Percentiles rank a stretch among this genome's conserved stretches.
Conservation (phyloP, 23 red algal species). For the Gracilaria gracilis region DNA sequence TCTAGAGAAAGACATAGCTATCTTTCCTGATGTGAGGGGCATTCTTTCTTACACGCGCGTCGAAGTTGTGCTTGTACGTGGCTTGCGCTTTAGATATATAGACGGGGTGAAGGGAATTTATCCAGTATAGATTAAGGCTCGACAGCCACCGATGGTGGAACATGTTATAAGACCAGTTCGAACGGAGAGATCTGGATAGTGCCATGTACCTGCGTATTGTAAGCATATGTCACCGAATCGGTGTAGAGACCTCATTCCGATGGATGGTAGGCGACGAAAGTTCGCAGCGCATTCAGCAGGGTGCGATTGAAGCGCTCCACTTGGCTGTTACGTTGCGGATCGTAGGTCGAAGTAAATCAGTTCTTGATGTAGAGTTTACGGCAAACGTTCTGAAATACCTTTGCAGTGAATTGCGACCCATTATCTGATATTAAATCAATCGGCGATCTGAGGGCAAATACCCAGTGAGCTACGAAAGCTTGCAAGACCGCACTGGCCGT, state of each 20-base stretch:
- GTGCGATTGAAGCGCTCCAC: slow-evolving; percentile 15
- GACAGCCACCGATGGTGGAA: slow-evolving; percentile 1
- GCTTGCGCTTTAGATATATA: background rate
- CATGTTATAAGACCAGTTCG: slow-evolving; percentile 2
- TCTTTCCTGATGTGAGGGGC: background rate
- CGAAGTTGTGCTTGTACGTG: slow-evolving; percentile 6
- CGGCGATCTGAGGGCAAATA: background rate
- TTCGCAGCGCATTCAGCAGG: background rate
- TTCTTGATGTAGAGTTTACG: background rate
- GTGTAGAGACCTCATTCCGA: background rate
- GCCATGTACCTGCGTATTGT: slow-evolving; percentile 4
- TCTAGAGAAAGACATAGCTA: background rate
- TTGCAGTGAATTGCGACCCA: background rate
- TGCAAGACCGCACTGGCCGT: background rate
- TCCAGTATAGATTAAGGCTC: background rate
- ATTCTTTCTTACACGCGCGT: background rate
- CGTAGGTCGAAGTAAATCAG: background rate
- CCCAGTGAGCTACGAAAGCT: background rate
- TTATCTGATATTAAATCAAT: background rate
- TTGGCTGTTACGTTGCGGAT: slow-evolving; percentile 18
- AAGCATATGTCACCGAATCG: background rate
- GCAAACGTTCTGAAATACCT: slow-evolving; percentile 8
- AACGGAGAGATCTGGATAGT: slow-evolving; percentile 1
- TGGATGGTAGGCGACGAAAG: background rate
- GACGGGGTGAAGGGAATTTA: background rate